These are phyloP conservation scores for Cladosporium velox DNA, from an alignment of 2,329 filamentous ascomycete genomes.

Conservation along the genomic window DNA sequence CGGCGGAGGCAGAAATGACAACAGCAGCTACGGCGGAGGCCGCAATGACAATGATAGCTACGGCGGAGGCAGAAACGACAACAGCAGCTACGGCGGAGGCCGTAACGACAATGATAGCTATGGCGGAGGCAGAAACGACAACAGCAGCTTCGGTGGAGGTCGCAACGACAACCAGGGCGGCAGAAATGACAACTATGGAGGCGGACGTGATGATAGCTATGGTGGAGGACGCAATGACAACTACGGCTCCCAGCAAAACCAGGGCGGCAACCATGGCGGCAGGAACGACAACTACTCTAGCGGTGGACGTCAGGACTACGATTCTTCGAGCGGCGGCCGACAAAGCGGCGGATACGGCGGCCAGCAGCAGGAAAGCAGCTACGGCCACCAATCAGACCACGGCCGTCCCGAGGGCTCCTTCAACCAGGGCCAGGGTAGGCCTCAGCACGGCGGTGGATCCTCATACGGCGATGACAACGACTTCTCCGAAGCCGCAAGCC, in stretches of 20 bases:
- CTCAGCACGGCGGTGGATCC: slow-evolving; percentile 44
- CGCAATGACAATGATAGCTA: slow-evolving; percentile 16
- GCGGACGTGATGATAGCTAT: neutral
- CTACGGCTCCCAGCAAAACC: slow-evolving; percentile 24
- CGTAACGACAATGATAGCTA: slow-evolving; percentile 15
- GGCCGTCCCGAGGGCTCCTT: slow-evolving; percentile 32
- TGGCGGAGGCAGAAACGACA: slow-evolving; percentile 23
- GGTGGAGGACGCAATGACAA: neutral
- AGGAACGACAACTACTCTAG: slow-evolving; percentile 4
- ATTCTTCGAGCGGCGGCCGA: slow-evolving; percentile 21
- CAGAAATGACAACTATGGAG: slow-evolving; percentile 24
- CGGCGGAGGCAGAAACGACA: slow-evolving; percentile 23
- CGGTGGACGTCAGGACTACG: slow-evolving; percentile 21
- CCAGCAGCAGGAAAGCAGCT: slow-evolving; percentile 28
- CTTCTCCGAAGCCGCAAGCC: slow-evolving; percentile 54
- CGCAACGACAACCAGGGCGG: slow-evolving; percentile 17
- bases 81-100: slow-evolving; percentile 23
- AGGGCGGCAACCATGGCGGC: slow-evolving; percentile 28
- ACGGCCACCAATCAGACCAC: slow-evolving; percentile 36
- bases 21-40: slow-evolving; percentile 23
- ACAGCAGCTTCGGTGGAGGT: slow-evolving; percentile 23
- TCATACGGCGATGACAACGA: slow-evolving; percentile 49
- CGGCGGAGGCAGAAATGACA: slow-evolving; percentile 23
- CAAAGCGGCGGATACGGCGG: slow-evolving; percentile 29
- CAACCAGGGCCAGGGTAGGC: slow-evolving; percentile 38